Base-by-base conservation (phyloP, 208 protist species). In the Leishmania amazonensis region DNA sequence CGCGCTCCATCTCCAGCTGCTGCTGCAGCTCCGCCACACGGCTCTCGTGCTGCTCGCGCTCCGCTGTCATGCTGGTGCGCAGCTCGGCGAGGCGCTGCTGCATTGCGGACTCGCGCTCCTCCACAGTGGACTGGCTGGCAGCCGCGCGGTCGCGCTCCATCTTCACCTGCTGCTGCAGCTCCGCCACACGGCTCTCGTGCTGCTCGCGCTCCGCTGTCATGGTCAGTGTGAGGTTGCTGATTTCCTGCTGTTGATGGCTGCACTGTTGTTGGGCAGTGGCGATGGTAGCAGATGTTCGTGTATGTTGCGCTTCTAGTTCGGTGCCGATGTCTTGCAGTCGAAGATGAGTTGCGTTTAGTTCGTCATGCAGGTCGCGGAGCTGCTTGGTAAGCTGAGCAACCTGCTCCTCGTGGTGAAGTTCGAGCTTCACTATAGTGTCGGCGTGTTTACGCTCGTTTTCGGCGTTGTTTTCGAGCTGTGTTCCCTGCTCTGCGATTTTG, bases 21-120 rank as follows among this genome's bases (percentile, higher is more conserved):
- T 60, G 54, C 54, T 4, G 54, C 54, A 60, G 54, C 54, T 60
- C 54, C 54, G 54, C 54, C 54, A 60, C 54, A 1, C 21, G 54
- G 21, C 15, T 28, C 21, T 60, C 54, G 54, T 60, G 54, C 54
- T 60, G 54, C 54, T 60, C 54, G 54, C 54, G 54, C 21, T n/a
- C 21, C 7, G 54, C 54, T n/a, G 54, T 28, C 54, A 60, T 60
- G 19, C 54, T 60, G 24, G 54, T n/a, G 21, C 54, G 21, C 54
- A 60, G 54, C 54, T 60, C 54, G 54, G 54, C 54, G 6, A 60
- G 54, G 21, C 21, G 79, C 71, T 82, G 42, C 71, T 82, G 71
- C 57, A 58, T 60, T 40, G 70, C 84, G 0, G 51, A 47, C 51
- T 81, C 73, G 17, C 68, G 78, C 78, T 87, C 64, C 83, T 86